phyloP scores from a whole-genome alignment of 2,329 filamentous ascomycete genomes.

The Fonsecaea pedrosoi region DNA sequence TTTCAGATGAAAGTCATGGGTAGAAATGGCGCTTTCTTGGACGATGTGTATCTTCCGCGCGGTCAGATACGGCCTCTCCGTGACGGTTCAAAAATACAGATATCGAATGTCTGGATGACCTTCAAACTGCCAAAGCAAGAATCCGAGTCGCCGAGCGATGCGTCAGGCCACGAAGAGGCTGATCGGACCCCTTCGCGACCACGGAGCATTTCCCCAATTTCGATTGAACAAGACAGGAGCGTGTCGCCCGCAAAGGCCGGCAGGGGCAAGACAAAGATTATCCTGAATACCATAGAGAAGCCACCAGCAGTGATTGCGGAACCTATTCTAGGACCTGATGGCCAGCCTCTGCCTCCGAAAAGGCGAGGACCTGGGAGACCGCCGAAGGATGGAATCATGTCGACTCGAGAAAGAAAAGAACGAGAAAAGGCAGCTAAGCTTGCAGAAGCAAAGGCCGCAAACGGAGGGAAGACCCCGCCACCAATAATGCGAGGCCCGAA shows the following conservation, averaged over 20 bases:
- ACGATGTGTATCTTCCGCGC: constrained; percentile 57
- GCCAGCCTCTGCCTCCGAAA: constrained; percentile 42
- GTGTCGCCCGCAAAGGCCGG: constrained; percentile 24
- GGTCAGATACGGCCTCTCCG: constrained; percentile 58
- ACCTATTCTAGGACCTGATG: constrained; percentile 33
- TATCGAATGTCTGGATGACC: constrained; percentile 47
- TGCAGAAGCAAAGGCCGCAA: constrained; percentile 51
- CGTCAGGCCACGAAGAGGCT: constrained; percentile 35
- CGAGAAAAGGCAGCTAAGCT: constrained; percentile 61
- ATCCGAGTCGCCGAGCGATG: constrained; percentile 27
- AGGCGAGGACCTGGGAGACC: constrained; percentile 67
- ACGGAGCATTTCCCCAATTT: constrained; percentile 26
- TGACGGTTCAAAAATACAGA: constrained; percentile 65
- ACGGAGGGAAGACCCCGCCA: constrained; percentile 54
- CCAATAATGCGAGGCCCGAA: constrained; percentile 46
- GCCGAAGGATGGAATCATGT: constrained; percentile 72
- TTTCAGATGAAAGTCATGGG: constrained; percentile 68
- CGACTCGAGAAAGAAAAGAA: constrained; percentile 66
- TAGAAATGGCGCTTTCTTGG: constrained; percentile 64
- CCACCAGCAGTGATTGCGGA: constrained; percentile 18
- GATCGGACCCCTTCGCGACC: constrained; percentile 21
- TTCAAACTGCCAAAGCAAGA: constrained; percentile 37
- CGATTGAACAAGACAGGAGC: constrained; percentile 30
- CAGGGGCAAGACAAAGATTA: constrained; percentile 33
- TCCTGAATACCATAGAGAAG: constrained; percentile 24